Base-by-base conservation (phyloP, 208 protist genomes). In the Trichomonas gallinae region DNA sequence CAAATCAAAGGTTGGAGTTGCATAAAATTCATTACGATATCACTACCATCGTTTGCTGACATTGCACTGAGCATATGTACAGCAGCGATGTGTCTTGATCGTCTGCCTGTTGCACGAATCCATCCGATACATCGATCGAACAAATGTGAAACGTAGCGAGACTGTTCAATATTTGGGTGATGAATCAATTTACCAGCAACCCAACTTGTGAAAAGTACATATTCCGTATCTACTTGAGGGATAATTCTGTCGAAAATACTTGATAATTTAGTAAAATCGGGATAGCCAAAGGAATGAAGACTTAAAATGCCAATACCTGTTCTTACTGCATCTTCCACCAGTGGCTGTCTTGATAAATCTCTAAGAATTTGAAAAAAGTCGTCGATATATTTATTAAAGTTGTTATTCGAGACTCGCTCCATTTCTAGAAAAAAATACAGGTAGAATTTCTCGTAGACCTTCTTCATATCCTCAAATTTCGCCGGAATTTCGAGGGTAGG, bases 101-200 rank as follows among this genome's bases (percentile, higher is more conserved):
- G 40, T 51, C 87, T 0, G 17, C 87, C 87, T 58, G 42, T 58
- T 31, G 87, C 11, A 6, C 87, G 40, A 34, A 44, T 51, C 87
- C 87, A 93, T 34, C 44, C 26, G 1, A 93, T 38, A 36, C 45
- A 34, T 51, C 87, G 40, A 34, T 48, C 44, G 26, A 93, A 93
- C 21, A 93, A 51, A 93, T 93, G 87, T 17, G 87, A 93, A 93
- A 93, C 87, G 45, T 93, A 93, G n/a, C 87, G 87, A 40, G 87
- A 93, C 51, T 93, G 87, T 51, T 93, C 87, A 51, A n/a, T 13
- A 93, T 51, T 51, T 48, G 87, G 87, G 46, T 93, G 87, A 21
- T 93, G 87, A 51, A 93, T 93, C 31, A 93, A 93, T 36, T 51
- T 17, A 6, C 87, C 87, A 21, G 44, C 87, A 38, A 42, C 42